A percentile compares a stretch with the other conserved stretches of the same genome.
These are phyloP conservation scores for Sungouiozyma ichnusensis DNA, from an alignment of 805 yeast species.

Conservation along the genomic window DNA sequence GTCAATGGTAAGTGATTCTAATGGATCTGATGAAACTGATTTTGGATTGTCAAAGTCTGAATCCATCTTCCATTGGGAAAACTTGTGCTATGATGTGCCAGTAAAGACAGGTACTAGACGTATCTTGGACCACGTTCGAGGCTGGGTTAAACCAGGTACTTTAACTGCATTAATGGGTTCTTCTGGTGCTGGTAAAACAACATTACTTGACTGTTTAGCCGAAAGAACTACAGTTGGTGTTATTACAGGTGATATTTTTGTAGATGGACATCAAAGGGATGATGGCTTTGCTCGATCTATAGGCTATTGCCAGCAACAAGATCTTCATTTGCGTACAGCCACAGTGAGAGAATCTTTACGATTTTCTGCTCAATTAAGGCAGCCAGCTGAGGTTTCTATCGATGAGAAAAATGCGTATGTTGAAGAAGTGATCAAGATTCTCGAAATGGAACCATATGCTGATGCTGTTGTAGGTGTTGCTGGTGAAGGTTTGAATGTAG, in stretches of 20 bases:
- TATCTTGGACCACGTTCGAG: conserved; percentile 56
- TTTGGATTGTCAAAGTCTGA: conserved; percentile 26
- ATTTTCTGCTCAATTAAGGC: conserved; percentile 60
- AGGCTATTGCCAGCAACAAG: conserved; percentile 73
- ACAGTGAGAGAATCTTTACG: conserved; percentile 65
- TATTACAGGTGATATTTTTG: conserved; percentile 56
- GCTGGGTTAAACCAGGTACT: conserved; percentile 78
- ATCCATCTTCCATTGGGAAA: conserved; percentile 68
- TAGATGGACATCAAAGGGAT: conserved; percentile 52
- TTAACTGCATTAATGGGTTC: conserved; percentile 71
- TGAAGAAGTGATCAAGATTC: conserved; percentile 49
- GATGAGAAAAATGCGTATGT: conserved; percentile 56
- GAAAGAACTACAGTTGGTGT: conserved; percentile 62
- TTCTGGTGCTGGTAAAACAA: conserved; percentile 80
- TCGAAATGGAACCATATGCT: conserved; percentile 55
- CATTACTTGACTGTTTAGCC: conserved; percentile 59
- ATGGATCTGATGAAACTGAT: conserved; percentile 8
- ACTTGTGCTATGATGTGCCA: conserved; percentile 60
- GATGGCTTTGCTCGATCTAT: conserved; percentile 51
- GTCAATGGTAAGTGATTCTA: conserved; percentile 8
- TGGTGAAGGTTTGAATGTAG: conserved; percentile 59
- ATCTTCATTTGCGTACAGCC: conserved; percentile 52
- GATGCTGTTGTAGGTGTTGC: conserved; percentile 68
- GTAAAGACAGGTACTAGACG: conserved; percentile 51
- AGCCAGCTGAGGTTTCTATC: conserved; percentile 40